Evolutionary conservation across 1,284 basidiomycete genomes (phyloP).

Genomic region (Neolentinus lepideus): DNA sequence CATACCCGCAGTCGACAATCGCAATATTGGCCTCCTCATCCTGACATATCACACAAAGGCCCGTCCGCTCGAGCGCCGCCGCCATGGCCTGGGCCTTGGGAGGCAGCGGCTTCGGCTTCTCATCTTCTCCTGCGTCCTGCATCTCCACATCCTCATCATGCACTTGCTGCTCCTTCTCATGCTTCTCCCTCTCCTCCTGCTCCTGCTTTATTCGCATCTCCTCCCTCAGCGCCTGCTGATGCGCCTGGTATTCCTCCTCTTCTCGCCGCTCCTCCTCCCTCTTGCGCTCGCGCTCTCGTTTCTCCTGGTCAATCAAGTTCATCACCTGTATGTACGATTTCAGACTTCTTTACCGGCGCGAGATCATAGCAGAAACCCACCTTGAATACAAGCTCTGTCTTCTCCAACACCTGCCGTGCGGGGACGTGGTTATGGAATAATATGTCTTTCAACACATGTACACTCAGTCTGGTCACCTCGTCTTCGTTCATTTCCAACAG

Average conservation of each 20-base stretch:
- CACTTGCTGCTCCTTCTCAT: constrained; percentile 17
- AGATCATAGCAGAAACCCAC: constrained; percentile 27
- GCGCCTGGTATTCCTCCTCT: constrained; percentile 29
- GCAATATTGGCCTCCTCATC: constrained; percentile 89
- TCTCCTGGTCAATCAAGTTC: constrained; percentile 61
- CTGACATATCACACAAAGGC: constrained; percentile 84
- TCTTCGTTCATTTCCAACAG: constrained; percentile 55
- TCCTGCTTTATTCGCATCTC: constrained; percentile 17
- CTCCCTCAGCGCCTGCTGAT: constrained; percentile 26
- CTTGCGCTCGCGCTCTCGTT: constrained; percentile 43
- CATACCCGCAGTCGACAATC: constrained; percentile 88
- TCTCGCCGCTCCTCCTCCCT: constrained; percentile 36
- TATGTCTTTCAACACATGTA: constrained; percentile 67
- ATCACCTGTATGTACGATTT: constrained; percentile 7
- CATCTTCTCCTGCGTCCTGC: neutral
- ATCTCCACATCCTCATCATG: constrained; percentile 9
- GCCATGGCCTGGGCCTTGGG: constrained; percentile 26
- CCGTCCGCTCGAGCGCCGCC: constrained; percentile 51
- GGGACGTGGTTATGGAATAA: constrained; percentile 69
- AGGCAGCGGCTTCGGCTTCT: constrained; percentile 14
- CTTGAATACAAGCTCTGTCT: constrained; percentile 67
- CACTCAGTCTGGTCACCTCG: constrained; percentile 50
- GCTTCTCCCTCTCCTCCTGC: constrained; percentile 25
- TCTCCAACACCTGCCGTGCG: constrained; percentile 56
- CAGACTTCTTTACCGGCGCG: neutral